phyloP scores from a whole-genome alignment of 305 asterid species.

The Rubia occidens region DNA sequence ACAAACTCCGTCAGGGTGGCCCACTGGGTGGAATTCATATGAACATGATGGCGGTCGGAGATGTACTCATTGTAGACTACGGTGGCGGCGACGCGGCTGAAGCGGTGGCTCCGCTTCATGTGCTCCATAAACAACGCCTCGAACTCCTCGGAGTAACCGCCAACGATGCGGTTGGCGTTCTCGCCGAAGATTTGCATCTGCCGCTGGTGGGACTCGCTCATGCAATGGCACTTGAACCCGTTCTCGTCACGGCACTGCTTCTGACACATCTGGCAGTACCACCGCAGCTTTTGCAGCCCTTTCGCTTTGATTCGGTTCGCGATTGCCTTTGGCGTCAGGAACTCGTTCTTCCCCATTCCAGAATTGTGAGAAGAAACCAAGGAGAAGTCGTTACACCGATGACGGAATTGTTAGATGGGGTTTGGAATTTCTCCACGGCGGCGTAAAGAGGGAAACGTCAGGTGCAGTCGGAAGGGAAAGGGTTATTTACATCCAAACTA shows the following conservation, averaged over 20 bases:
- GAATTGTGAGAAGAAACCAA: not conserved
- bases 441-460: constrained; percentile 8
- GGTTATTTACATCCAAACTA: too few species aligned
- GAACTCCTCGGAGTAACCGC: constrained; percentile 77
- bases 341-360: constrained; percentile 72
- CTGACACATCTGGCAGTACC: constrained; percentile 96
- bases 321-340: constrained; percentile 84
- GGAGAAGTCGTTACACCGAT: not conserved
- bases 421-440: constrained; percentile 8
- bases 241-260: constrained; percentile 93
- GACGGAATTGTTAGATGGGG: not conserved
- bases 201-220: constrained; percentile 88
- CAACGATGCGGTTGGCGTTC: constrained; percentile 51
- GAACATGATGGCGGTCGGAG: constrained; percentile 60
- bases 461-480: not conserved
- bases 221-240: constrained; percentile 93
- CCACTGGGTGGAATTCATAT: constrained; percentile 86
- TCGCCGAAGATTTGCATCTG: constrained; percentile 89
- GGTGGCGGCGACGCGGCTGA: constrained; percentile 84
- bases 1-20: constrained; percentile 77
- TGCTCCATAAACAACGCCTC: constrained; percentile 60
- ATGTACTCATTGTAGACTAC: constrained; percentile 88
- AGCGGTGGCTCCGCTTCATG: constrained; percentile 72
- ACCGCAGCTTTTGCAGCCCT: constrained; percentile 81
- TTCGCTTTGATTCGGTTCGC: constrained; percentile 82